A percentile compares a stretch with the other conserved stretches of the same genome.
phyloP scores from a whole-genome alignment of 164 flowering plant genomes.

The Euptelea pleiosperma region DNA sequence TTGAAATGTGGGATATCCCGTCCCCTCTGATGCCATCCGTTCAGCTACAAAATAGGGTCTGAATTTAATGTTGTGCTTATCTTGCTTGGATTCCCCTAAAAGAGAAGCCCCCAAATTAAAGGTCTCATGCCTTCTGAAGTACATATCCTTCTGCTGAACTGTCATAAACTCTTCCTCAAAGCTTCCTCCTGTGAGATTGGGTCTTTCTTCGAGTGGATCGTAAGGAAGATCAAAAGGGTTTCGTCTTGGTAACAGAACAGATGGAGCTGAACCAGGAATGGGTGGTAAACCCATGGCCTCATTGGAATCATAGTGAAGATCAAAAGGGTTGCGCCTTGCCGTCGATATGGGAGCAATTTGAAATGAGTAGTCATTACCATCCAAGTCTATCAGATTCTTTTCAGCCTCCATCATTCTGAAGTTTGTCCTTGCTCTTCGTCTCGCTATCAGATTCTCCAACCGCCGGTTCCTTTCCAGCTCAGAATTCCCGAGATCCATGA shows the following conservation, averaged over 20 bases:
- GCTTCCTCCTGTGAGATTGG: conserved; percentile 54
- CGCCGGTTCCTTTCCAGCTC: conserved; percentile 83
- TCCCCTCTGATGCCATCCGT: conserved; percentile 36
- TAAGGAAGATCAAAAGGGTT: conserved; percentile 93
- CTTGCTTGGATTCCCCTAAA: conserved; percentile 44
- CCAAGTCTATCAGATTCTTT: conserved; percentile 81
- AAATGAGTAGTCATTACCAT: conserved; percentile 45
- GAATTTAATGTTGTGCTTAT: conserved; percentile 35
- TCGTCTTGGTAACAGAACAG: conserved; percentile 51
- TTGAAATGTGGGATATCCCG: conserved; percentile 39
- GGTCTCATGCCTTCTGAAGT: conserved; percentile 71
- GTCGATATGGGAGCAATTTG: conserved; percentile 63
- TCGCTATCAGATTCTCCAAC: conserved; percentile 78
- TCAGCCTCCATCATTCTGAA: conserved; percentile 46
- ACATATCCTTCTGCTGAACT: conserved; percentile 48
- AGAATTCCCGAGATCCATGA: conserved; percentile 74
- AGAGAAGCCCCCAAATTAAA: conserved; percentile 58
- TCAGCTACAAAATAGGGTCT: conserved; percentile 67
- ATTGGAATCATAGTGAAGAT: conserved; percentile 50
- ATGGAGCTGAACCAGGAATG: conserved; percentile 91
- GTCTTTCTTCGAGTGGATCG: conserved; percentile 70
- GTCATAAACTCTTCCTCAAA: conserved; percentile 48
- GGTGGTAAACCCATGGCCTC: conserved; percentile 53
- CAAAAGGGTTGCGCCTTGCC: conserved; percentile 69
- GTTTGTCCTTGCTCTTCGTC: conserved; percentile 60